A percentile compares a stretch with the other conserved stretches of the same genome.
Conservation (phyloP, 805 yeast species). For the Vanderwaltozyma yarrowii region DNA sequence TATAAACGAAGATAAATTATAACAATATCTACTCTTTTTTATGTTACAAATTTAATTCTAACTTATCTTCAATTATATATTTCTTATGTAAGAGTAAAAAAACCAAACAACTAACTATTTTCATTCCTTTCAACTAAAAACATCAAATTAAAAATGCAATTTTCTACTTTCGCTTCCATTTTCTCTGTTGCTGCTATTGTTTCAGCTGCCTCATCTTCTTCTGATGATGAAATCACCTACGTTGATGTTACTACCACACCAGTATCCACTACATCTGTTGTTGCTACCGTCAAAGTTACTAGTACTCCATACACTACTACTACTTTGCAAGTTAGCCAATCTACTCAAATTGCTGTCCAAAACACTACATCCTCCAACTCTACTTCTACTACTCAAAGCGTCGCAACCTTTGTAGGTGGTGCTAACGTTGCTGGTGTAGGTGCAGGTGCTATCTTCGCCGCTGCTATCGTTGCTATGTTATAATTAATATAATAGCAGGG, state of each 20-base stretch:
- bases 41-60: no score
- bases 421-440: constrained; percentile 2
- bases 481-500: neutral
- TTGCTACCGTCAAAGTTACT: constrained; percentile 33
- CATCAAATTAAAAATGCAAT: constrained; percentile 7
- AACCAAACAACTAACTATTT: neutral
- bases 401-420: constrained; percentile 1
- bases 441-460: constrained; percentile 1
- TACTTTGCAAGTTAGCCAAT: constrained; percentile 10
- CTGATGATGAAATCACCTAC: constrained; percentile 29
- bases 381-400: neutral
- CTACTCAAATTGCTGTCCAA: neutral
- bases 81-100: no score
- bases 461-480: constrained; percentile 2
- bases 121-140: constrained; percentile 14
- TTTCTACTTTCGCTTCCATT: constrained; percentile 5
- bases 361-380: neutral
- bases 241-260: constrained; percentile 45
- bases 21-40: no score
- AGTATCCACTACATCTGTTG: constrained; percentile 36
- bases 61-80: no score
- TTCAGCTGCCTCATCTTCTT: constrained; percentile 10
- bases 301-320: constrained; percentile 31
- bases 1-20: no score
- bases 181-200: constrained; percentile 12